Evolutionary conservation across 805 yeast genomes (phyloP), one percentile per base, ranked within the genome.

Genomic region (Starmerella khaoyaiensis): DNA sequence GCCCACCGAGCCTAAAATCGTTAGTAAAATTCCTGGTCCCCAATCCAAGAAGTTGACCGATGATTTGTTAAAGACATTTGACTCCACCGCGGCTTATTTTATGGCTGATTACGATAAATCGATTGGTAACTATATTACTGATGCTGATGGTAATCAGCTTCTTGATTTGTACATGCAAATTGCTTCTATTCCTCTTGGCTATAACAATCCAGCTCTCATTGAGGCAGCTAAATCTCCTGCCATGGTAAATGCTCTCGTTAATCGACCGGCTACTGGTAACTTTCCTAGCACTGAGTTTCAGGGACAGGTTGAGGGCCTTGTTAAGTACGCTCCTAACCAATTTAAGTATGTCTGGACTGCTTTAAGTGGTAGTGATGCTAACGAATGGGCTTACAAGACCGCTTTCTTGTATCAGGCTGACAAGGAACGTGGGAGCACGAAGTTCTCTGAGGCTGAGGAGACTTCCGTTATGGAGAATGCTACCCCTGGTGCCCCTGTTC

Each of bases 381-480:
- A 79, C 57, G 93, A 81, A 61, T 68, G 79, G 54, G 93, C 93
- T 16, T 81, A 75, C 69, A 81, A 81, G 64, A 93, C 93, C 41
- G 84, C 84, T 15, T 81, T 80, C 59, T 72, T 81, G 64, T 79
- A 77, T 67, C 77, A 77, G 59, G 83, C 76, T 53, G 61, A 73
- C 38, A 64, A 69, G 53, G 66, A 67, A 61, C 75, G 93, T 61
- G 63, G 60, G 21, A 4, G 15, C 10, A 60, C 64, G n/a, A 65
- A 64, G 18, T 81, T 79, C 61, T 57, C 86, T 5, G 54, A 58
- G 9, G 82, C 76, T 54, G 96, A 86, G 61, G 69, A 71, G 57
- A 58, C 50, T 15, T 62, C 86, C 3, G 77, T 76, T 41, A 86
- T 86, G 96, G 63, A 69, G 47, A 83, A 83, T 60, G 63, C 68